Evolutionary conservation across 2,329 filamentous ascomycete genomes (phyloP).

Genomic region (Didymella exigua): DNA sequence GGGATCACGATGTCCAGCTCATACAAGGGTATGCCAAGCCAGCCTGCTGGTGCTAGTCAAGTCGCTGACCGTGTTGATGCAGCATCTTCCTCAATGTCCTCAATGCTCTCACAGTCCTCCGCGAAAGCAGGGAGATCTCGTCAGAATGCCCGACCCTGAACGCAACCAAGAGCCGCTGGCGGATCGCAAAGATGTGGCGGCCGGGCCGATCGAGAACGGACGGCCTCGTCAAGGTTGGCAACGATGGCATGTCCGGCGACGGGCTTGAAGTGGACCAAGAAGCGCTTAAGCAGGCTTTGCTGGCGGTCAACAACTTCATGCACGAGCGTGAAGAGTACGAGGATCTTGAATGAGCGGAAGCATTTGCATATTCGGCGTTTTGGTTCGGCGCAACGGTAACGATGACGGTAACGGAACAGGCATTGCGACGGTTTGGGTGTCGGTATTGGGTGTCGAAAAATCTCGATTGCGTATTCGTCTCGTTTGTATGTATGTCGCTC

Average conservation of each 20-base stretch:
- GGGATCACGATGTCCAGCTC: constrained; percentile 45
- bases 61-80: constrained; percentile 19
- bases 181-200: constrained; percentile 38
- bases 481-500: constrained; percentile 28
- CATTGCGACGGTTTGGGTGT: constrained; percentile 27
- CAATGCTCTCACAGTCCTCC: constrained; percentile 42
- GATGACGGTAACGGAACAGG: constrained; percentile 18
- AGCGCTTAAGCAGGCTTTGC: constrained; percentile 38
- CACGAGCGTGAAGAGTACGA: constrained; percentile 42
- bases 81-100: constrained; percentile 47
- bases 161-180: constrained; percentile 41
- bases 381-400: constrained; percentile 28
- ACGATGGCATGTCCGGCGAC: constrained; percentile 38
- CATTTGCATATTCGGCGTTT: constrained; percentile 24
- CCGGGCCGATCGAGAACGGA: constrained; percentile 39
- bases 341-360: constrained; percentile 19
- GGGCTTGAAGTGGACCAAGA: constrained; percentile 45
- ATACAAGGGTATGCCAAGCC: constrained; percentile 40
- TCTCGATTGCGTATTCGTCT: constrained; percentile 19
- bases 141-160: constrained; percentile 42
- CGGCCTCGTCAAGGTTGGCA: constrained; percentile 42
- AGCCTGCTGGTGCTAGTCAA: constrained; percentile 7
- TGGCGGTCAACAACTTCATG: constrained; percentile 48
- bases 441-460: constrained; percentile 15
- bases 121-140: constrained; percentile 39